These are phyloP conservation scores for Lipomyces orientalis DNA, from an alignment of 805 yeast species.

Conservation along the genomic window DNA sequence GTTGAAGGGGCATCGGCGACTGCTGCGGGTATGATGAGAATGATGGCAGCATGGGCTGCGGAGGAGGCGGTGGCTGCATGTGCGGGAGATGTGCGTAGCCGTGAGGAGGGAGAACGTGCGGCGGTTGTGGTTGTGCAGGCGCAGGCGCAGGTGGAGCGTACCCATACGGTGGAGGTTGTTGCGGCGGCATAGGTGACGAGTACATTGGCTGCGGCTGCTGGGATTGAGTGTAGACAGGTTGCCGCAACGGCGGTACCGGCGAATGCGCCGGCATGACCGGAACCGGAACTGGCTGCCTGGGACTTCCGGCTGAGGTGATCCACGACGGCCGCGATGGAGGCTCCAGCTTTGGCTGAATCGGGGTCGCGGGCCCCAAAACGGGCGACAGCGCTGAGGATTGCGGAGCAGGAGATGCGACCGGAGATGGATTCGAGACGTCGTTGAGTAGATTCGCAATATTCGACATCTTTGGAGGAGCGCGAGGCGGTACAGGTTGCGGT, in stretches of 20 bases:
- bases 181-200: background rate
- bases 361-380: background rate
- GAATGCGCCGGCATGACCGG: conserved; percentile 5
- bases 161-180: background rate
- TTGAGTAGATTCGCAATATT: conserved; percentile 30
- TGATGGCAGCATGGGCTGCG: conserved; percentile 13
- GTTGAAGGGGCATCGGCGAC: background rate
- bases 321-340: conserved; percentile 5
- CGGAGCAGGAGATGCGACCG: background rate
- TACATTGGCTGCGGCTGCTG: conserved; percentile 6
- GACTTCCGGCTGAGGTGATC: background rate
- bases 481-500: conserved; percentile 7
- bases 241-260: background rate
- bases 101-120: conserved; percentile 1
- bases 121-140: conserved; percentile 12
- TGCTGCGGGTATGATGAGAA: conserved; percentile 4
- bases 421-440: conserved; percentile 8
- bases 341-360: conserved; percentile 4
- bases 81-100: conserved; percentile 6
- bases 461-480: conserved; percentile 27
- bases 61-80: conserved; percentile 12
- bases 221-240: conserved; percentile 2
- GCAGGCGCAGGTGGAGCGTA: background rate
- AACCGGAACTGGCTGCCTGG: background rate
- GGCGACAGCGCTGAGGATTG: conserved; percentile 6